Conservation (phyloP, 495 filamentous ascomycete genomes). For the Annulohypoxylon moriforme region DNA sequence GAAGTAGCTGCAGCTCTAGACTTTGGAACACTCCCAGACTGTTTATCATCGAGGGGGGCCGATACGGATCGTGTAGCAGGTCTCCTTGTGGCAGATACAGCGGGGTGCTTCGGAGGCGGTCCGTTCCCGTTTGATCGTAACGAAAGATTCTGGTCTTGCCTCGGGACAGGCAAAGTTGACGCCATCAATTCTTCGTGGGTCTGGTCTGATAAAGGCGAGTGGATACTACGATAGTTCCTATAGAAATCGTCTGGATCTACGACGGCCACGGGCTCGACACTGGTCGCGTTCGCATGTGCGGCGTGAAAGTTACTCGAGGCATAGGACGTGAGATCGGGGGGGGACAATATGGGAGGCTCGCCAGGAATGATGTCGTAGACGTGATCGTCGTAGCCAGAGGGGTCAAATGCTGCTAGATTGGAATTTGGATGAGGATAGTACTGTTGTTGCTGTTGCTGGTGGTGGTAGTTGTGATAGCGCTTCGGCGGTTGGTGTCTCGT, state of each 20-base stretch:
- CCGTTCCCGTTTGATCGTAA: conserved; percentile 52
- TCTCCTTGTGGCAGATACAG: conserved; percentile 47
- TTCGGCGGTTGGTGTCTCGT: conserved; percentile 41
- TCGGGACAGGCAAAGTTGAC: conserved; percentile 49
- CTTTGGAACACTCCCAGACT: conserved; percentile 43
- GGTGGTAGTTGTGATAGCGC: conserved; percentile 43
- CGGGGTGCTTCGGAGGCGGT: conserved; percentile 52
- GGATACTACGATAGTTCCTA: conserved; percentile 56
- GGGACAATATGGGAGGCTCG: conserved; percentile 21
- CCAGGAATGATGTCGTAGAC: conserved; percentile 24
- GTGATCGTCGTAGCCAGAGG: conserved; percentile 39
- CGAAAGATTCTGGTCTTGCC: conserved; percentile 42
- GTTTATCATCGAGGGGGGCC: conserved; percentile 59
- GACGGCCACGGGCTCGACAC: conserved; percentile 50
- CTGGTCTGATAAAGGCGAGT: conserved; percentile 37
- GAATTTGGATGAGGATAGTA: conserved; percentile 24
- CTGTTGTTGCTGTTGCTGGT: conserved; percentile 27
- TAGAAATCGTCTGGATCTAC: conserved; percentile 66
- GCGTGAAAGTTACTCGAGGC: conserved; percentile 54
- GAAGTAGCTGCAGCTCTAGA: conserved; percentile 46
- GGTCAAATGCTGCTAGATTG: conserved; percentile 34
- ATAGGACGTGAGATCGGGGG: conserved; percentile 51
- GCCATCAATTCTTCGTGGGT: conserved; percentile 50
- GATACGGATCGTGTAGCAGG: conserved; percentile 59
- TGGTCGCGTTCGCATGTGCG: conserved; percentile 51